Evolutionary conservation across 148 eudicot species (phyloP), one percentile per base, ranked within the genome.

Genomic region (Tetragonia tetragonoides): DNA sequence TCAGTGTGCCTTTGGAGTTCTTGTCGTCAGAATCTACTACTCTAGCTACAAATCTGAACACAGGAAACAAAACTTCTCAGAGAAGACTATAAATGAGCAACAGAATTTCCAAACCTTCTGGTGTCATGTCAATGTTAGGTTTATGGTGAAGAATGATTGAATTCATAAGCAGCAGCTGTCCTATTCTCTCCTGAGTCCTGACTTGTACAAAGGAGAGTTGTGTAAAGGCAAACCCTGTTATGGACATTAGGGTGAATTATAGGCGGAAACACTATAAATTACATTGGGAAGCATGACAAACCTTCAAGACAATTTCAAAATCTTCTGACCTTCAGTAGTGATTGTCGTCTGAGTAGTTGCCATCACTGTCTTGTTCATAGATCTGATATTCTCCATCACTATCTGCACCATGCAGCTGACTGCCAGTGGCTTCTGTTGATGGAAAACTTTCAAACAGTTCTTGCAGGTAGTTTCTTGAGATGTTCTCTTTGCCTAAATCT

Each of bases 371-470:
- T 73, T 89, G 97, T 60, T 92, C 98, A 77, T 90, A 94, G 72
- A 94, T 94, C 77, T 85, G 89, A 84, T 89, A 94, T 78, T 89
- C 98, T 77, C 82, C 93, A 69, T 86, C 92, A 77, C 89, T 78
- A 72, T 83, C 89, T 38, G 75, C 86, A 66, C 80, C 90, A 67
- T 76, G 86, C 77, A 77, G 63, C 53, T 82, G 78, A 62, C 41
- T 59, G 14, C 60, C 75, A 24, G 81, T 77, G 63, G 68, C 82
- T 79, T 70, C 88, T 75, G 82, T 59, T 7, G 84, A 83, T 8
- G 97, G 96, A 71, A 95, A 95, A 79, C 94, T 89, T 81, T 90
- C 94, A 78, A 95, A 95, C 23, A 95, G 93, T 60, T 87, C 94
- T 84, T 92, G 97, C 78, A 95, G 83, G 83, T 91, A 92, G 82